Percentiles rank a stretch among this genome's conserved stretches.
Evolutionary conservation across 2,329 filamentous ascomycete species (phyloP).

Genomic region (Colletotrichum spaethianum): DNA sequence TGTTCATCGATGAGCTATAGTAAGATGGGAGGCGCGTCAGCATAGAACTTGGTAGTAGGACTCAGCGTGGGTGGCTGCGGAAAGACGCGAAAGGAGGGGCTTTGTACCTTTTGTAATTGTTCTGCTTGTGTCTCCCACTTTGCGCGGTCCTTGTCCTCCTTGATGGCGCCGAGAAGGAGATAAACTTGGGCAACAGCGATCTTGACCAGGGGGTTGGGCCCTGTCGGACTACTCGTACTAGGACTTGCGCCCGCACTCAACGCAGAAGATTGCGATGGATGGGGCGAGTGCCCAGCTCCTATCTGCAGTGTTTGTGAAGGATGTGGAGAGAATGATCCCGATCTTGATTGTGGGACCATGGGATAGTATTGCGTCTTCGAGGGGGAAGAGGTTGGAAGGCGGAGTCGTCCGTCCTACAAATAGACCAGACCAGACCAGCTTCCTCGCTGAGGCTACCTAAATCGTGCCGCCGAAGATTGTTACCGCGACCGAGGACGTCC

Average conservation of each 20-base stretch:
- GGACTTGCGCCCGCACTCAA: constrained; percentile 74
- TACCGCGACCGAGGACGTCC: constrained; percentile 10
- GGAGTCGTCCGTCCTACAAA: constrained; percentile 34
- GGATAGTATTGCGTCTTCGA: constrained; percentile 44
- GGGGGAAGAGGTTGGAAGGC: constrained; percentile 15
- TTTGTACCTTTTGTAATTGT: constrained; percentile 88
- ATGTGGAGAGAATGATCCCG: constrained; percentile 76
- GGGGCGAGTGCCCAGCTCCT: constrained; percentile 68
- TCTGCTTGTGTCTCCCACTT: constrained; percentile 96
- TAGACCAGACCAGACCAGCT: constrained; percentile 34
- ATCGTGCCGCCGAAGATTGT: constrained; percentile 23
- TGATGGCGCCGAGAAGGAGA: constrained; percentile 92
- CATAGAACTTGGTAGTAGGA: background rate
- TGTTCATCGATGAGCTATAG: constrained; percentile 92
- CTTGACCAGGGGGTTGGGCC: constrained; percentile 82
- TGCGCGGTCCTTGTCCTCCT: constrained; percentile 89
- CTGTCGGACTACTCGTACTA: constrained; percentile 74
- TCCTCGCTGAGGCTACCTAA: constrained; percentile 26
- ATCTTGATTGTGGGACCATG: constrained; percentile 73
- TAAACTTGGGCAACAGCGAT: constrained; percentile 97
- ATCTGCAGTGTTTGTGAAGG: constrained; percentile 71
- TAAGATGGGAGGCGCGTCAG: constrained; percentile 37
- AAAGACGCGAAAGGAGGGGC: constrained; percentile 14
- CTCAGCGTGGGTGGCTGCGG: constrained; percentile 7
- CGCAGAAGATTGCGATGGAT: constrained; percentile 69